phyloP scores from a whole-genome alignment of 176 grass and related monocot genomes.

The Poa annua region DNA sequence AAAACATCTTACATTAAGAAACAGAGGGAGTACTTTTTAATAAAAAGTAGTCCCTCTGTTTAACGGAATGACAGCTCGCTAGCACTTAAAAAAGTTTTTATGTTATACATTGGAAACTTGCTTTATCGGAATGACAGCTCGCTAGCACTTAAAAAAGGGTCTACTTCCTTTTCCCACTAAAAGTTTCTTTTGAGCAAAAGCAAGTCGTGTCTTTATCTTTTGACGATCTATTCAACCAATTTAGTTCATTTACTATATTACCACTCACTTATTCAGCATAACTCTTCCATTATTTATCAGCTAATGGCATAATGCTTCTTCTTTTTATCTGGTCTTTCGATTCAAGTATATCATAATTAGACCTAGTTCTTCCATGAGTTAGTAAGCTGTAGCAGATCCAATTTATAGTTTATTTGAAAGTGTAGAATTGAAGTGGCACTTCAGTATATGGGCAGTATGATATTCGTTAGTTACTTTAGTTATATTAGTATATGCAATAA shows the following conservation, averaged over 20 bases:
- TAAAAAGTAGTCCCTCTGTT: too few species aligned
- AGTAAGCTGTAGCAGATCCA: background rate
- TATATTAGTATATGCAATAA: conserved; percentile 15
- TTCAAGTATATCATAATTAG: conserved; percentile 14
- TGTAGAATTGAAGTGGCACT: conserved; percentile 26
- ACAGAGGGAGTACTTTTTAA: too few species aligned
- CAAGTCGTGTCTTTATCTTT: background rate
- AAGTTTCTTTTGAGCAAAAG: conserved; percentile 29
- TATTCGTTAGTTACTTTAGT: conserved; percentile 8
- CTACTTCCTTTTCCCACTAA: conserved; percentile 10
- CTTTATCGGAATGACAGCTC: conserved; percentile 23
- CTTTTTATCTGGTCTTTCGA: background rate
- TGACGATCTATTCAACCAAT: conserved; percentile 20
- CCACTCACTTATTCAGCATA: background rate
- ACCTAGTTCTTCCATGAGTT: conserved; percentile 24
- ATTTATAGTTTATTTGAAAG: background rate
- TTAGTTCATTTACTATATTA: background rate
- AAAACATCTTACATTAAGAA: too few species aligned
- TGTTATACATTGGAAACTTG: conserved; percentile 19
- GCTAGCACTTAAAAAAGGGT: conserved; percentile 17
- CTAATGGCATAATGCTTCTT: conserved; percentile 6
- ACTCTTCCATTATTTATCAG: background rate
- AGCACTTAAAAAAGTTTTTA: too few species aligned
- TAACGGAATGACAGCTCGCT: too few species aligned
- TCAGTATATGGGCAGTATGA: background rate